These are phyloP conservation scores for Fusarium lyarnte DNA, from an alignment of 2,329 filamentous ascomycete species.

Conservation along the genomic window DNA sequence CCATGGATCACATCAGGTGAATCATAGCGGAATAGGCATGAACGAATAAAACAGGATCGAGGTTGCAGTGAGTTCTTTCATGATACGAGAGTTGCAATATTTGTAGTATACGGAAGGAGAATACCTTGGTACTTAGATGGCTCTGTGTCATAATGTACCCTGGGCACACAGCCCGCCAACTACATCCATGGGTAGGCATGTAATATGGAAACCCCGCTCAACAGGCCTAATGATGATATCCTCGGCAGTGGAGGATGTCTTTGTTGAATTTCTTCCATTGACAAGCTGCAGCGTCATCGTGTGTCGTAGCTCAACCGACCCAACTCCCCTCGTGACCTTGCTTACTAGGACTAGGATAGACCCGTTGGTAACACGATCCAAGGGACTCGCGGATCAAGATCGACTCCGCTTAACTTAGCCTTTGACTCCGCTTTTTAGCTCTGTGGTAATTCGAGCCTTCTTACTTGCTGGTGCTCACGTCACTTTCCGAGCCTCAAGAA, in stretches of 20 bases:
- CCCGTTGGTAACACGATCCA: conserved; percentile 13
- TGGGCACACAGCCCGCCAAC: background rate
- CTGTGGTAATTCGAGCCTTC: conserved; percentile 9
- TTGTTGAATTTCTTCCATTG: conserved; percentile 1
- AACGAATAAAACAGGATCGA: conserved; percentile 7
- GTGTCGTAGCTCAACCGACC: conserved; percentile 19
- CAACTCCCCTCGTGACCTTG: conserved; percentile 27
- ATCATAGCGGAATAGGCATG: conserved; percentile 14
- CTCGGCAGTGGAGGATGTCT: conserved; percentile 2
- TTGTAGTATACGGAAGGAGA: background rate
- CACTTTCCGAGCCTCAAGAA: conserved; percentile 21
- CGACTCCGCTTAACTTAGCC: conserved; percentile 9
- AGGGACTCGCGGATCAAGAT: conserved; percentile 35
- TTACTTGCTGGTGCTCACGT: conserved; percentile 20
- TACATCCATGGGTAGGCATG: background rate
- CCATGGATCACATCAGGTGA: conserved; percentile 41
- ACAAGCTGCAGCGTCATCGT: conserved; percentile 31
- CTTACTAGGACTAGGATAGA: conserved; percentile 16
- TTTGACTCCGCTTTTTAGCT: conserved; percentile 20
- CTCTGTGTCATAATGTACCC: background rate
- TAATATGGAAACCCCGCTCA: conserved; percentile 16
- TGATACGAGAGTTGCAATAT: background rate
- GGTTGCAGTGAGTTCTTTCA: background rate
- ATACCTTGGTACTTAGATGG: background rate
- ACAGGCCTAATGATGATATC: conserved; percentile 15